Conservation (phyloP, 257 asterid genomes). For the Petrea volubilis region DNA sequence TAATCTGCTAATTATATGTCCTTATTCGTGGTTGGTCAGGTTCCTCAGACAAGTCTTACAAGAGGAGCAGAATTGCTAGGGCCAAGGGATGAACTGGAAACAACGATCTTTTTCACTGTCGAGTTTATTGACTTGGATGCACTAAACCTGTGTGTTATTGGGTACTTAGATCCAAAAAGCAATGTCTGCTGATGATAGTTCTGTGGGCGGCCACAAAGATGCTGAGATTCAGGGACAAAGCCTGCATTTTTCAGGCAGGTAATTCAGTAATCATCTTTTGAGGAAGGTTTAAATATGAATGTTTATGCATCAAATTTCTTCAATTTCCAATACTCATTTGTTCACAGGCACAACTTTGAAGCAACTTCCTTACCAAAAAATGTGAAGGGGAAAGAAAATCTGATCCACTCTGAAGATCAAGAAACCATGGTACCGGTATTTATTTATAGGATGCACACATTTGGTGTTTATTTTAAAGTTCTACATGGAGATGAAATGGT, state of each 20-base stretch:
- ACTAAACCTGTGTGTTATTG: slow-evolving; percentile 20
- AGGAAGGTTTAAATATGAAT: slow-evolving; percentile 3
- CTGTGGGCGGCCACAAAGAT: slow-evolving; percentile 49
- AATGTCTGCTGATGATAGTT: slow-evolving; percentile 43
- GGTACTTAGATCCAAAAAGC: slow-evolving; percentile 28
- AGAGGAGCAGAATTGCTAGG: slow-evolving; percentile 8
- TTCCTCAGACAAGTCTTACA: neutral
- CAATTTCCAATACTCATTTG: slow-evolving; percentile 19
- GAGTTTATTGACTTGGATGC: slow-evolving; percentile 29
- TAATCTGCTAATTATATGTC: neutral
- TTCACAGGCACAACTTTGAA: slow-evolving; percentile 54
- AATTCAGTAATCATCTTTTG: slow-evolving; percentile 23
- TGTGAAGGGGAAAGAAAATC: slow-evolving; percentile 52
- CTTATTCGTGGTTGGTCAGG: slow-evolving; percentile 20
- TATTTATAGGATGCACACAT: slow-evolving; percentile 8
- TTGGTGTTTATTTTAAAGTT: slow-evolving; percentile 15
- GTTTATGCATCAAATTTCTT: slow-evolving; percentile 18
- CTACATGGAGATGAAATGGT: slow-evolving; percentile 28
- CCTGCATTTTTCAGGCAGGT: slow-evolving; percentile 56
- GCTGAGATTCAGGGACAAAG: slow-evolving; percentile 33
- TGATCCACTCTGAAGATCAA: slow-evolving; percentile 49
- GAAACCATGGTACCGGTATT: slow-evolving; percentile 63
- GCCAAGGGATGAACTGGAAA: neutral
- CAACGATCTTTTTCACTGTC: slow-evolving; percentile 20
- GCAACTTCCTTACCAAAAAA: slow-evolving; percentile 44